Percentiles rank a stretch among this genome's conserved stretches.
phyloP scores from a whole-genome alignment of 306 rosid genomes.

The Senna tora region DNA sequence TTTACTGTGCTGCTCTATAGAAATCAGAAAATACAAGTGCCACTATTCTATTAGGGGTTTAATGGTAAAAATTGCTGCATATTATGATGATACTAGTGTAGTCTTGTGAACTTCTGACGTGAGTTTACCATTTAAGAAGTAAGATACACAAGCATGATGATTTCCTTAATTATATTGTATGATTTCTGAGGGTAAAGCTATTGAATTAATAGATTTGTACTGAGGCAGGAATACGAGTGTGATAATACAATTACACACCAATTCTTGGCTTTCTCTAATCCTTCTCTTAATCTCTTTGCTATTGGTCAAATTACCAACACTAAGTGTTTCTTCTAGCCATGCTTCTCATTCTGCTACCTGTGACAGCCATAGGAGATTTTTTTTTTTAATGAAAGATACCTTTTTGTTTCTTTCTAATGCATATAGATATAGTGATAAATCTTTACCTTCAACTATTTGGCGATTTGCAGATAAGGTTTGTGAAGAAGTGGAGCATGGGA shows the following conservation, averaged over 20 bases:
- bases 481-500: no score
- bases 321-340: slow-evolving; percentile 46
- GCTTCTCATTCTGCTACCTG: slow-evolving; percentile 36
- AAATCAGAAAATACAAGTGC: slow-evolving; percentile 36
- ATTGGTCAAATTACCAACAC: neutral
- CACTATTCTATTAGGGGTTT: slow-evolving; percentile 22
- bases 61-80: neutral
- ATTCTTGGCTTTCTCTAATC: neutral
- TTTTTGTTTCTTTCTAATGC: no score
- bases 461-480: neutral
- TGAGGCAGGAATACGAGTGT: neutral
- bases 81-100: neutral
- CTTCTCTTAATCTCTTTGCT: neutral
- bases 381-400: no score
- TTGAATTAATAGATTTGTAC: neutral
- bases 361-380: slow-evolving; percentile 37
- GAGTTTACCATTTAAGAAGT: no score
- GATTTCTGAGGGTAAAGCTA: neutral
- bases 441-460: neutral
- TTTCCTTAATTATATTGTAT: neutral
- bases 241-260: neutral
- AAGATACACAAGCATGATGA: neutral
- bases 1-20: slow-evolving; percentile 28
- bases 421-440: neutral
- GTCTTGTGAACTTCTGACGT: neutral